A percentile compares a stretch with the other conserved stretches of the same genome.
Evolutionary conservation across 192 early-diverging fungal species (phyloP).

Genomic region (Entomortierella chlamydospora): DNA sequence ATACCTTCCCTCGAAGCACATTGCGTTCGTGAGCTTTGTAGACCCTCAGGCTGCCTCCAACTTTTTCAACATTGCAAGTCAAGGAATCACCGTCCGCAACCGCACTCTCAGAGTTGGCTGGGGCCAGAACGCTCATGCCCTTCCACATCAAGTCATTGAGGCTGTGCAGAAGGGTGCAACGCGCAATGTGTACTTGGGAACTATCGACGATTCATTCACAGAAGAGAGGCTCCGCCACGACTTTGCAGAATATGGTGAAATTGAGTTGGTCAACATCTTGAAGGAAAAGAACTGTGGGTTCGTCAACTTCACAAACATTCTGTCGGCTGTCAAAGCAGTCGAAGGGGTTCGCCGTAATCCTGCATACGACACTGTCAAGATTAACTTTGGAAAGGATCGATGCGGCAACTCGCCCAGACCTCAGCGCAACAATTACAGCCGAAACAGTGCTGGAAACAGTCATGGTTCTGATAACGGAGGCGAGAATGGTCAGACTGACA

Average conservation of each 20-base stretch:
- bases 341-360: slow-evolving; percentile 72
- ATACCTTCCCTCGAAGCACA: slow-evolving; percentile 83
- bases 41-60: slow-evolving; percentile 73
- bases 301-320: slow-evolving; percentile 87
- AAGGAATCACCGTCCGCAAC: slow-evolving; percentile 78
- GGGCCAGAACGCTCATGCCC: slow-evolving; percentile 75
- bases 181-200: slow-evolving; percentile 87
- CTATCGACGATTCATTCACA: slow-evolving; percentile 67
- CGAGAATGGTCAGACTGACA: not conserved
- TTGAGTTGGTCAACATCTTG: slow-evolving; percentile 88
- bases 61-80: slow-evolving; percentile 71
- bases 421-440: slow-evolving; percentile 14
- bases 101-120: slow-evolving; percentile 85
- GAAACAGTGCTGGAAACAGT: not conserved
- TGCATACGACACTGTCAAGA: slow-evolving; percentile 69
- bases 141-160: slow-evolving; percentile 63
- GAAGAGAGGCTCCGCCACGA: slow-evolving; percentile 78
- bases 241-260: slow-evolving; percentile 86
- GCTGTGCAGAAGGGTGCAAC: slow-evolving; percentile 75
- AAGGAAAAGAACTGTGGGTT: slow-evolving; percentile 89
- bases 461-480: slow-evolving; percentile 7
- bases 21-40: slow-evolving; percentile 86
- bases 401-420: slow-evolving; percentile 80
- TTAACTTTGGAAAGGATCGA: slow-evolving; percentile 90
- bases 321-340: slow-evolving; percentile 80